Percentiles rank a stretch among this genome's conserved stretches.
Evolutionary conservation across 2,329 filamentous ascomycete species (phyloP).

Genomic region (Colletotrichum noveboracense): DNA sequence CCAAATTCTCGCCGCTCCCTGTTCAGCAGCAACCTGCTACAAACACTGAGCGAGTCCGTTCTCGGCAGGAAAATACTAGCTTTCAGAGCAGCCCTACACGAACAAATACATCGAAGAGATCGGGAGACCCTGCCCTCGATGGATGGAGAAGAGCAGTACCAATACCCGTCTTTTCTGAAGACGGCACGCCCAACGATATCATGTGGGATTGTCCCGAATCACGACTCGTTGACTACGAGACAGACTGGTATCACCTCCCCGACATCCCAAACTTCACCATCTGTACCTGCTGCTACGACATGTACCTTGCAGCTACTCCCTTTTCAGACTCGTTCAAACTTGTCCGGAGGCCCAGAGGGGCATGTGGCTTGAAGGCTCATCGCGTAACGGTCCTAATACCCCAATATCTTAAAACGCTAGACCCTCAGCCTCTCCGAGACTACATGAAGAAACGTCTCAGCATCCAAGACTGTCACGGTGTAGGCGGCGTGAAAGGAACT

Average conservation of each 20-base stretch:
- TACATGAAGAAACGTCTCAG: slow-evolving; percentile 32
- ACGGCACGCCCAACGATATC: slow-evolving; percentile 26
- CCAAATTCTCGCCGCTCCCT: background rate
- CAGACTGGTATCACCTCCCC: slow-evolving; percentile 35
- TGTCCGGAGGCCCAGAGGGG: slow-evolving; percentile 24
- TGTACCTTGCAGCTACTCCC: slow-evolving; percentile 35
- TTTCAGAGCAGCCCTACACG: background rate
- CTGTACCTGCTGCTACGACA: slow-evolving; percentile 46
- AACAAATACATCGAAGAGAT: background rate
- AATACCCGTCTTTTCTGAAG: background rate
- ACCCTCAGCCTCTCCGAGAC: slow-evolving; percentile 26
- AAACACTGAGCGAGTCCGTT: background rate
- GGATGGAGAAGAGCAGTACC: background rate
- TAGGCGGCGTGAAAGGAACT: slow-evolving; percentile 10
- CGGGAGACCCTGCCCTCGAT: background rate
- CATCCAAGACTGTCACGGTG: slow-evolving; percentile 34
- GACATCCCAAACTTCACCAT: slow-evolving; percentile 35
- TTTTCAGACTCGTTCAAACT: slow-evolving; percentile 35
- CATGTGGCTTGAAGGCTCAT: slow-evolving; percentile 34
- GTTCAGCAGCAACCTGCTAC: accelerated
- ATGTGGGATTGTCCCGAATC: slow-evolving; percentile 32
- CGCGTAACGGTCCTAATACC: slow-evolving; percentile 39
- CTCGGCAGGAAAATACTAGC: background rate
- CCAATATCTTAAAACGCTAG: slow-evolving; percentile 29
- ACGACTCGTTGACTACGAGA: slow-evolving; percentile 30